Evolutionary conservation across 2,329 filamentous ascomycete species (phyloP), one percentile per base, ranked within the genome.

Genomic region (Didymella segeticola): DNA sequence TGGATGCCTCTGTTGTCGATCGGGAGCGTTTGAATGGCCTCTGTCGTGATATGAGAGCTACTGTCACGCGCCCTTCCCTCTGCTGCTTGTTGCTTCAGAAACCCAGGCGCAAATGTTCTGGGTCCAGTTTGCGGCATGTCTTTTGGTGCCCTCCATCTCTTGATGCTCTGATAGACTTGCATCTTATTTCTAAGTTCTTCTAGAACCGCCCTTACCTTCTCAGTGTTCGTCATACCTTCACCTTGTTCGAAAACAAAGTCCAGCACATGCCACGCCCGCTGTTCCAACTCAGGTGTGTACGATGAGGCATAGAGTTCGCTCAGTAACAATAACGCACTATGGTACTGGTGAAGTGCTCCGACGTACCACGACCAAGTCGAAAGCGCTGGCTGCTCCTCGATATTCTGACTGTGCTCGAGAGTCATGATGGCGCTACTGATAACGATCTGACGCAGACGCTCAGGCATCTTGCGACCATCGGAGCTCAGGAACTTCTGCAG

Each of bases 341-440:
- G 89, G 69, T 87, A 90, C 68, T 91, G 89, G 57, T 89, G 86
- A 58, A 89, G 83, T 5, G 89, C 87, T 4, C 88, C 87, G 11
- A 69, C 52, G 55, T 91, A 91, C 89, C 89, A 92, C 1, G 78
- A 74, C 88, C 88, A 92, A 1, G 75, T 75, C 1, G 75, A 71
- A 30, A 90, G 62, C 1, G 78, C 76, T 1, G 81, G 80, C 0
- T 78, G 70, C 1, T 78, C 82, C 51, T 86, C 84, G 10, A 87
- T 73, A 8, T 75, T 75, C 41, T 86, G 81, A 2, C 79, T 81
- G 55, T 78, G 78, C 61, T 87, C 85, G 51, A 86, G 70, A 26
- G 80, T 77, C 47, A 78, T 74, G 3, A 81, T 80, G 26, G 84
- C 84, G 23, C 83, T 83, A n/a, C 81, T 82, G 48, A 91, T 78